Evolutionary conservation across 176 grass and related monocot species (phyloP), one percentile per base, ranked within the genome.

Genomic region (Echinochloa phyllopogon): DNA sequence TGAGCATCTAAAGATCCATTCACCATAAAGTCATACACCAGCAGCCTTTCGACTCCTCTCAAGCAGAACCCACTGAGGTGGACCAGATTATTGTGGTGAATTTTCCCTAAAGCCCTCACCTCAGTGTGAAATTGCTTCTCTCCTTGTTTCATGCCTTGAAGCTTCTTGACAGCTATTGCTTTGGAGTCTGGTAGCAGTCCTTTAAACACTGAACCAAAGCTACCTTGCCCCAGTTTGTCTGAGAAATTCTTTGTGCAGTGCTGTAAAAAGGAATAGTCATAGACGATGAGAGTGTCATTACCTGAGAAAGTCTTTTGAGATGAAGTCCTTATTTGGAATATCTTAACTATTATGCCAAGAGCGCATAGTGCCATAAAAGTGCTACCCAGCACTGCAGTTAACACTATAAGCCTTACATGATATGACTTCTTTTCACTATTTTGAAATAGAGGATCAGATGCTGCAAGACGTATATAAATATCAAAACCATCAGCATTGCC

Each of bases 81-180:
- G 57, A 87, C 84, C 18, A 87, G 42, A 80, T 84, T 80, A 20
- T n/a, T 29, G 52, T 89, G 90, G 5, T 86, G 78, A 72, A 92
- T 79, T 39, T 17, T 42, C 1, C 72, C 87, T 33, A 92, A 10
- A 15, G 78, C 67, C 69, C 78, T 89, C 52, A 89, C 75, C n/a
- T 89, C 79, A 5, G 82, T 20, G 59, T 76, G 67, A 36, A 92
- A 89, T 56, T 89, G 83, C 65, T 86, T 89, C 60, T 89, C 73
- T 20, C 86, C 67, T 55, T 84, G 74, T n/a, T 80, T 79, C 18
- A 75, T 39, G 12, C 83, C 79, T 86, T 89, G 39, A 40, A 92
- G 79, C 75, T 84, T 92, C 66, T 89, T 89, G 38, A 89, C 83
- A 36, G 79, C 78, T 38, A 86, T 75, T 21, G 24, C n/a, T 20